Base-by-base conservation (phyloP, 805 yeast genomes). In the Zygosaccharomyces pseudorouxii region DNA sequence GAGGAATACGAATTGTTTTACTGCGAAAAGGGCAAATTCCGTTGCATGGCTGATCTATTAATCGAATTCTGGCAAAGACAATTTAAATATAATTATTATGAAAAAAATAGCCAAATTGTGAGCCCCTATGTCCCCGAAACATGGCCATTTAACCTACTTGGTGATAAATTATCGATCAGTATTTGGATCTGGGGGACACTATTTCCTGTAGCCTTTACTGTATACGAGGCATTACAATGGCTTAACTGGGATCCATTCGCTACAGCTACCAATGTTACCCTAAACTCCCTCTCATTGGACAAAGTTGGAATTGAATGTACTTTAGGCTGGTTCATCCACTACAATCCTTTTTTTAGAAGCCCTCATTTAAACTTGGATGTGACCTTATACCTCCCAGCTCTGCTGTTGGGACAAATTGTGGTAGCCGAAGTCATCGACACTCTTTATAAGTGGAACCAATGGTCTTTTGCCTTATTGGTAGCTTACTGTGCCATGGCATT, bases 251-350 rank as follows among this genome's bases (percentile, higher is more conserved):
- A 55, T 40, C 62, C 59, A 4, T 58, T 56, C 56, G 41, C 38
- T 16, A 16, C 33, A 2, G 41, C 8, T 9, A 9, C 39, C 12
- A 38, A 38, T 9, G 31, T 9, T 7, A 18, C 49, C 1, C 7
- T 38, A 20, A 14, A 31, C 38, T 35, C 45, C 14, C n/a, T 47
- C 11, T 33, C 58, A 12, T 53, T 55, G 22, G 25, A 46, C 29
- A 57, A 56, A 18, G 46, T 52, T 29, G 53, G 58, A 3, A 1
- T 50, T 1, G 64, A 64, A 43, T 55, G 52, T 16, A 25, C 51
- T 18, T 6, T 58, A 5, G 70, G 66, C 7, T 65, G 69, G 69
- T 42, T 62, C 5, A 18, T 63, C 16, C 66, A 62, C 45, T 62
- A 48, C 33, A 52, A 53, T 28, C 52, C 59, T n/a, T 62, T 61